Conservation (phyloP, 1,139 yeast genomes). For the Yamadazyma epiphylla region DNA sequence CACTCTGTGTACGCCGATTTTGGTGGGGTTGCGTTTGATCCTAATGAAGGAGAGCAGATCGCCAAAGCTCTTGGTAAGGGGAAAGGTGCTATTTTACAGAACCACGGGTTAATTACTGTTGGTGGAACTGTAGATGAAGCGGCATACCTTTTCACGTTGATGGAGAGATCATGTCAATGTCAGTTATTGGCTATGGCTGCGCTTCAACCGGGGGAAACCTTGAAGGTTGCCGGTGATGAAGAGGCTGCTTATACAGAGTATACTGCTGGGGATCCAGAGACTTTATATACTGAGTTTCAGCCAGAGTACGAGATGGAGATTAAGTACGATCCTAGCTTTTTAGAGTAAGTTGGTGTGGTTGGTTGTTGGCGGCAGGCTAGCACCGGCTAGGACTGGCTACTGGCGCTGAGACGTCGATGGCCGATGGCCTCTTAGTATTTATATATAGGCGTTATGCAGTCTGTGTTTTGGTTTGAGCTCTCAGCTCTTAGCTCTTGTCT, state of each 20-base stretch:
- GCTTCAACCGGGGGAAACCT: slow-evolving; percentile 27
- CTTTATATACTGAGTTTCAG: slow-evolving; percentile 71
- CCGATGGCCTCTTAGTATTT: too few species aligned
- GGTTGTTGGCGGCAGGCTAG: too few species aligned
- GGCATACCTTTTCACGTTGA: slow-evolving; percentile 62
- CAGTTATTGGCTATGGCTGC: slow-evolving; percentile 63
- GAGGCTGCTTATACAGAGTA: slow-evolving; percentile 68
- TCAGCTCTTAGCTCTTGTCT: too few species aligned
- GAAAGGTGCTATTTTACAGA: slow-evolving; percentile 64
- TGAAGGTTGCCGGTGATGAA: slow-evolving; percentile 49
- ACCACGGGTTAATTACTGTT: slow-evolving; percentile 76
- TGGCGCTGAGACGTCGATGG: neutral
- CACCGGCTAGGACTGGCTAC: too few species aligned
- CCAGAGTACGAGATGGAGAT: slow-evolving; percentile 43
- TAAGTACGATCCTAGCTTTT: slow-evolving; percentile 18
- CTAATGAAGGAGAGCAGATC: slow-evolving; percentile 64
- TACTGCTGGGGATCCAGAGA: slow-evolving; percentile 61
- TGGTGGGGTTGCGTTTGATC: slow-evolving; percentile 79
- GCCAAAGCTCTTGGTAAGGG: slow-evolving; percentile 66
- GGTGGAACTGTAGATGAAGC: slow-evolving; percentile 83
- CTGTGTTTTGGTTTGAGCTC: too few species aligned
- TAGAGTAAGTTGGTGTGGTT: slow-evolving; percentile 9
- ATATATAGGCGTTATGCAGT: too few species aligned
- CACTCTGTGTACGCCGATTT: slow-evolving; percentile 66
- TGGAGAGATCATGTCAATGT: slow-evolving; percentile 70